phyloP scores from a whole-genome alignment of 23 red algal genomes.

The Agarophyton chilense region DNA sequence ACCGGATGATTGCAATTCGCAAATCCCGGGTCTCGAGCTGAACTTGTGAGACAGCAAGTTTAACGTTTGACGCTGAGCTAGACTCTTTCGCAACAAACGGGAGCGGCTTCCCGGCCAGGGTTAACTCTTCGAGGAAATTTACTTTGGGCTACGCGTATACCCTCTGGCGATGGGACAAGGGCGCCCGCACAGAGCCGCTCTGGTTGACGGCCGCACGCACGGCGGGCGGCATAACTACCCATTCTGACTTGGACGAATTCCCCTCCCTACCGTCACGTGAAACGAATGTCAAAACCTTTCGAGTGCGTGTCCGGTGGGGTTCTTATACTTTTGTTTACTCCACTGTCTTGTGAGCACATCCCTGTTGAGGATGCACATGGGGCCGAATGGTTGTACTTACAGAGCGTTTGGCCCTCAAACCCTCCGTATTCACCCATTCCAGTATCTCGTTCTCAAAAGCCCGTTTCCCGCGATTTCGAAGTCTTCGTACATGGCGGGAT shows the following conservation, averaged over 20 bases:
- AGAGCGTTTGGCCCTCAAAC: not conserved
- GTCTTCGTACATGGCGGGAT: not conserved
- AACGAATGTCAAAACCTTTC: not conserved
- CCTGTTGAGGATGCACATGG: not conserved
- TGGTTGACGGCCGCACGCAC: not conserved
- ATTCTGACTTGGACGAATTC: slow-evolving; percentile 13
- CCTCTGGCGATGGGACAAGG: not conserved
- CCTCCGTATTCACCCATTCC: not conserved
- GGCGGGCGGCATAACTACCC: not conserved
- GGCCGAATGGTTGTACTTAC: not conserved
- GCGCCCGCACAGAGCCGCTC: not conserved
- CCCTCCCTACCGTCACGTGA: slow-evolving; percentile 10
- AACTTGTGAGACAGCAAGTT: slow-evolving; percentile 9
- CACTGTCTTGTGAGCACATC: slow-evolving; percentile 6
- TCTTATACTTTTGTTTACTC: not conserved
- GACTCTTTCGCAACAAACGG: not conserved
- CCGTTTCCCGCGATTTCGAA: slow-evolving; percentile 15
- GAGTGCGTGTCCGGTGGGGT: not conserved
- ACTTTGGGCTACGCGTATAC: not conserved
- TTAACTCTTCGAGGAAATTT: not conserved
- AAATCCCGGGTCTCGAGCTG: not conserved
- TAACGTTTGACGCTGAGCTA: slow-evolving; percentile 27
- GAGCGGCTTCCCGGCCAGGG: not conserved
- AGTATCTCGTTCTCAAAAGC: not conserved
- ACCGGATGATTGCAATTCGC: not conserved